Base-by-base conservation (phyloP, 2,329 filamentous ascomycete genomes). In the Pseudogymnoascus sp. region DNA sequence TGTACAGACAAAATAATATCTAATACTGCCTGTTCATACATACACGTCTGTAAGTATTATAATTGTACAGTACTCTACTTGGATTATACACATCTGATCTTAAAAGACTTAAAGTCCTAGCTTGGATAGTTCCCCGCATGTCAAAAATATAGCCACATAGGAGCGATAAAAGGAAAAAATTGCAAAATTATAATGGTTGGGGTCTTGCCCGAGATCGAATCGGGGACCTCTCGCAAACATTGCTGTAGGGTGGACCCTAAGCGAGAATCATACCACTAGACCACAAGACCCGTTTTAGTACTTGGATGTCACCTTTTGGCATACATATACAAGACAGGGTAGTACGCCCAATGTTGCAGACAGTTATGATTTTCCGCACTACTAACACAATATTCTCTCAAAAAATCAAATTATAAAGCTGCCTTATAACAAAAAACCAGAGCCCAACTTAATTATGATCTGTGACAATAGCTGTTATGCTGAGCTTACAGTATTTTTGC, bases 221-320 rank as follows among this genome's bases (percentile, higher is more conserved):
- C 39, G 48, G 63, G 64, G 64, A 60, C 64, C 64, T 64, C 64
- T 62, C 64, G 64, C 64, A 65, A 51, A 58, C 58, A 38, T 35
- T 25, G 29, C 29, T 41, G 35, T 17, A 48, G 51, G 44, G 60
- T 63, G 58, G 62, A 58, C 65, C 67, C 67, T 69, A 69, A 69
- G 68, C 68, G 68, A 67, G 68, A 68, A 65, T 65, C 63, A 65
- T 65, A 65, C 64, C 64, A 64, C 64, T 65, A 65, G 63, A 65
- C 64, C 64, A 64, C 61, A 42, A 33, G 27, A 58, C 17, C 41
- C 21, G 21, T 13, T 44, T 44, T 44, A 44, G 41, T 44, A 12
- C 25, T 44, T 10, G 21, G 9, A 31, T 31, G 27, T 33, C 27
- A 7, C 27, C 8, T 12, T 10, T 31, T 15, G 1, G 4, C 6